Percentiles rank a stretch among this genome's conserved stretches.
phyloP scores from a whole-genome alignment of 176 grass and related monocot species.

The Ensete ventricosum region DNA sequence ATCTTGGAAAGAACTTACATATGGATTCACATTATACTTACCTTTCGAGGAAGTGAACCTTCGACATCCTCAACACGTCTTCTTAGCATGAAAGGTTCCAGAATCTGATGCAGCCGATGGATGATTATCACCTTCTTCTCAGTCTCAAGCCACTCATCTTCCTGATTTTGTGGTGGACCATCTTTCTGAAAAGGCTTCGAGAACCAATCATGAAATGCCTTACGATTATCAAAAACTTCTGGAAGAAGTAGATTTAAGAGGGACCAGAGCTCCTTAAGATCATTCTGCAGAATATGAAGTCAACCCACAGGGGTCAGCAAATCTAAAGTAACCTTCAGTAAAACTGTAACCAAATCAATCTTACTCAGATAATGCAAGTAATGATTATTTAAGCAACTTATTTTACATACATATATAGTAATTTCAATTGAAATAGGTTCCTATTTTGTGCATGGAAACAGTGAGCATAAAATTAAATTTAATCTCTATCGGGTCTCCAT shows the following conservation, averaged over 20 bases:
- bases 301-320: neutral
- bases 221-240: constrained; percentile 97
- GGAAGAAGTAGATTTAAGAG: constrained; percentile 90
- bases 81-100: constrained; percentile 98
- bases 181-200: constrained; percentile 87
- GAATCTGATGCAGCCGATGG: constrained; percentile 94
- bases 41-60: constrained; percentile 96
- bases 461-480: too few relatives aligned
- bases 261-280: constrained; percentile 99
- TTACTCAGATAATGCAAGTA: too few relatives aligned
- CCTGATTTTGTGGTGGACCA: constrained; percentile 51
- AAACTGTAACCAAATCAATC: too few relatives aligned
- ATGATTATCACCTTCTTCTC: constrained; percentile 99
- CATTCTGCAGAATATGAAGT: constrained; percentile 46
- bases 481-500: too few relatives aligned
- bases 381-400: too few relatives aligned
- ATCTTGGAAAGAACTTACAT: constrained; percentile 1
- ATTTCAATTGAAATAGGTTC: too few relatives aligned
- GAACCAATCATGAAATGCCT: constrained; percentile 99
- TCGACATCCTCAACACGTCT: constrained; percentile 97
- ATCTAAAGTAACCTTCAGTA: too few relatives aligned
- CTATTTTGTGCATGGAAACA: too few relatives aligned
- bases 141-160: constrained; percentile 97
- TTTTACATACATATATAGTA: too few relatives aligned
- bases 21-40: constrained; percentile 15